Evolutionary conservation across 805 yeast species (phyloP), one percentile per base, ranked within the genome.

Genomic region (Teunomyces atbi): DNA sequence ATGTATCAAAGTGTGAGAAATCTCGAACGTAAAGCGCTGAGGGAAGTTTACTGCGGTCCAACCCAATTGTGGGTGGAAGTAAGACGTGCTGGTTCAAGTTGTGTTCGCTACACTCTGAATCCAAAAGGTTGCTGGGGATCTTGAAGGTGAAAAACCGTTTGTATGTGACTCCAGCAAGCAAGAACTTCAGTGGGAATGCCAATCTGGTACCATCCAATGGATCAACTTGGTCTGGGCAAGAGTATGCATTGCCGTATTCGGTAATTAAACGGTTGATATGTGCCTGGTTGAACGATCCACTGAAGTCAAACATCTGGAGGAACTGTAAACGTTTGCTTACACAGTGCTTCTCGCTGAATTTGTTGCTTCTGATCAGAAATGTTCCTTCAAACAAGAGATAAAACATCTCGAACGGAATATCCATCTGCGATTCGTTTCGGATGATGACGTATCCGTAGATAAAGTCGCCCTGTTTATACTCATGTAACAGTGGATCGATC

Each of bases 381-480:
- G 59, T 62, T 1, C 86, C 86, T 55, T 82, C 86, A 27, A 82
- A 65, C 1, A 82, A 68, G 6, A 81, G 76, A 45, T 78, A 71
- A 56, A 84, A 78, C 82, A 81, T 80, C 53, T 83, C 85, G 56
- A 83, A 85, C 2, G 77, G 76, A 16, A 84, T 67, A 0, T 71
- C 65, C 13, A 62, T 51, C 1, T 58, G 44, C 1, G 78, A 61
- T 5, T 54, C 64, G 54, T 81, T 81, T 43, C 67, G 64, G 16
- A 80, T 65, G 0, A 60, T 52, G 6, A 77, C 64, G 53, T 75
- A 79, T 0, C 92, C 92, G 55, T 79, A 75, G 11, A 85, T 69
- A 16, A 71, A 70, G 57, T 84, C 90, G n/a, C 89, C 89, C 10
- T 84, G 82, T 15, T 78, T 78, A 57, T 78, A 85, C 58, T 82